Conservation (phyloP, 305 asterid species). For the Caryopteris hybrid region DNA sequence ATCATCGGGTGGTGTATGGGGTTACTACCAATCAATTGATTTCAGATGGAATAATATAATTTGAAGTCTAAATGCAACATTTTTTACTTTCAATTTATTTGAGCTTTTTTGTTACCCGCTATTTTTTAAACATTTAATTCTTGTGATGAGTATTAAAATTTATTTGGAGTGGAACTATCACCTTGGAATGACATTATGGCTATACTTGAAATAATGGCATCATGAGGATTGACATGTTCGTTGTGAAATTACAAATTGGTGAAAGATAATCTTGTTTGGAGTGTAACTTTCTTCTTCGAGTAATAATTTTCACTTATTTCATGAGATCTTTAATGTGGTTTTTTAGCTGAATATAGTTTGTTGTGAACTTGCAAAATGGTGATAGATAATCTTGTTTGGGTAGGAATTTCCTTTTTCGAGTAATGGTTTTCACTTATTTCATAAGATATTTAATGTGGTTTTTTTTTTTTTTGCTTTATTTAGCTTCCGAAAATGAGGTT, state of each 20-base stretch:
- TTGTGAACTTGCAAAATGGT: too few relatives aligned
- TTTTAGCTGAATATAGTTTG: too few relatives aligned
- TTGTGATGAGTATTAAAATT: not conserved
- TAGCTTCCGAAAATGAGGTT: constrained; percentile 53
- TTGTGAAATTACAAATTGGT: not conserved
- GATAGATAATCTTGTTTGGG: too few relatives aligned
- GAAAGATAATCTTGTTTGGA: not conserved
- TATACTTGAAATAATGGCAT: not conserved
- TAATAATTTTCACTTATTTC: not conserved
- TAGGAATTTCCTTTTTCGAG: too few relatives aligned
- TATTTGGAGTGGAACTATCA: not conserved
- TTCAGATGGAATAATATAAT: too few relatives aligned
- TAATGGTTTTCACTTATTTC: too few relatives aligned
- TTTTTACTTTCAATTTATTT: too few relatives aligned
- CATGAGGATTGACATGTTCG: not conserved
- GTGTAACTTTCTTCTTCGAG: not conserved
- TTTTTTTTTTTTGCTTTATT: constrained; percentile 12
- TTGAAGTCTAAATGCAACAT: too few relatives aligned
- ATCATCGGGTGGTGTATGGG: too few relatives aligned
- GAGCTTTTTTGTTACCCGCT: too few relatives aligned
- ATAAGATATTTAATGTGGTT: too few relatives aligned
- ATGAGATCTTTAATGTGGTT: constrained; percentile 5
- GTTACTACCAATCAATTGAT: too few relatives aligned
- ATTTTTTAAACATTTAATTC: not conserved
- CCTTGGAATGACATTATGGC: not conserved